These are phyloP conservation scores for Pythium coloratum DNA, from an alignment of 352 stramenopile genomes.

Conservation along the genomic window DNA sequence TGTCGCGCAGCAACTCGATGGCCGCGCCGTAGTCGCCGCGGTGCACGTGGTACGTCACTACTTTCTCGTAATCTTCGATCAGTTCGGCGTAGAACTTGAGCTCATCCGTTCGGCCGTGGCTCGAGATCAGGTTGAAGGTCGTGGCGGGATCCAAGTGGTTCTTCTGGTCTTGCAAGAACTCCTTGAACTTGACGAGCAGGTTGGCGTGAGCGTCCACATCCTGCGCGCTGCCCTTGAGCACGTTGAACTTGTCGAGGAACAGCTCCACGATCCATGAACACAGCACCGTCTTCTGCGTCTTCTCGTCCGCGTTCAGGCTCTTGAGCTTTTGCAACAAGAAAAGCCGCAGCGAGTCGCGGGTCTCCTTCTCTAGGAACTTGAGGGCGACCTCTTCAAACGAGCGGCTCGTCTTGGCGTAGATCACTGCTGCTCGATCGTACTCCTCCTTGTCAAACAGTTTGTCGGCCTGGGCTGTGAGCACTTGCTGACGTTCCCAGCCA, in stretches of 20 bases:
- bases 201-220: conserved; percentile 87
- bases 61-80: conserved; percentile 94
- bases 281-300: conserved; percentile 91
- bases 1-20: conserved; percentile 87
- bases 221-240: conserved; percentile 75
- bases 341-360: conserved; percentile 75
- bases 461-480: conserved; percentile 89
- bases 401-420: conserved; percentile 88
- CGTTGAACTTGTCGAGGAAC: conserved; percentile 91
- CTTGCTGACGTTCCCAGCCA: conserved; percentile 76
- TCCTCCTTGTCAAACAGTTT: conserved; percentile 88
- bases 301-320: conserved; percentile 74
- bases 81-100: conserved; percentile 92
- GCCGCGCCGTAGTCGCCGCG: conserved; percentile 87
- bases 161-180: conserved; percentile 91
- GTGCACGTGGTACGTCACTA: conserved; percentile 92
- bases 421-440: conserved; percentile 81
- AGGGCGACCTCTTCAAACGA: conserved; percentile 92
- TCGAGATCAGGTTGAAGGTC: conserved; percentile 91
- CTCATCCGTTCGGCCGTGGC: conserved; percentile 91
- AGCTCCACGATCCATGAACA: conserved; percentile 94
- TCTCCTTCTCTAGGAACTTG: conserved; percentile 89
- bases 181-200: conserved; percentile 90
- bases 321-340: conserved; percentile 91
- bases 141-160: conserved; percentile 84